Percentiles rank a stretch among this genome's conserved stretches.
Evolutionary conservation across 2,329 filamentous ascomycete species (phyloP).

Genomic region (Beauveria sp.): DNA sequence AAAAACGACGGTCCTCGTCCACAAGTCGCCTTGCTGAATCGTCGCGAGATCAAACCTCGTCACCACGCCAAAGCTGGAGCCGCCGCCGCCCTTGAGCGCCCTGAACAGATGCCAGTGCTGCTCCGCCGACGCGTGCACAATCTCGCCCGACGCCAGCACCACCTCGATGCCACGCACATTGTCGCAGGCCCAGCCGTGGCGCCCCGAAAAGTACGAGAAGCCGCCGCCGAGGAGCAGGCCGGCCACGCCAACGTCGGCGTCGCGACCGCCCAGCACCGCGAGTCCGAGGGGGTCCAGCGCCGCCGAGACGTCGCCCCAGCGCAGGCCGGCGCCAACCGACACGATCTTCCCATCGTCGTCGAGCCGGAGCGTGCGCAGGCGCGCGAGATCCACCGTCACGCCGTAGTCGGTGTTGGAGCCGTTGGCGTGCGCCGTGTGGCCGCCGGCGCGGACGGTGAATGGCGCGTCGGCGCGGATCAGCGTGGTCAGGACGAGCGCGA

Average conservation of each 20-base stretch:
- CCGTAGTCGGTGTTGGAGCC: constrained; percentile 33
- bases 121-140: constrained; percentile 32
- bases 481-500: constrained; percentile 13
- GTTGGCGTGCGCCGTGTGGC: constrained; percentile 39
- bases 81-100: constrained; percentile 33
- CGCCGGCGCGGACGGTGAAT: constrained; percentile 45
- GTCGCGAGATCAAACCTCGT: constrained; percentile 24
- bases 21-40: constrained; percentile 22
- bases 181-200: constrained; percentile 22
- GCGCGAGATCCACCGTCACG: constrained; percentile 35
- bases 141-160: constrained; percentile 36
- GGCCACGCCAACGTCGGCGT: constrained; percentile 12
- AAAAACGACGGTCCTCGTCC: constrained; percentile 18
- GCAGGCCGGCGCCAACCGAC: constrained; percentile 33
- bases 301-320: constrained; percentile 36
- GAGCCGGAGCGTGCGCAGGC: constrained; percentile 28
- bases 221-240: constrained; percentile 23
- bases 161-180: constrained; percentile 37
- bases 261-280: constrained; percentile 12
- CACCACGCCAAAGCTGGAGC: constrained; percentile 33
- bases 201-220: constrained; percentile 39
- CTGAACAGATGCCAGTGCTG: constrained; percentile 34
- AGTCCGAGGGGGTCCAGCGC: constrained; percentile 27
- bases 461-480: constrained; percentile 13
- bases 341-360: constrained; percentile 22